These are phyloP conservation scores for Pterocarpus macrocarpus DNA, from an alignment of 306 rosid species.

Conservation along the genomic window DNA sequence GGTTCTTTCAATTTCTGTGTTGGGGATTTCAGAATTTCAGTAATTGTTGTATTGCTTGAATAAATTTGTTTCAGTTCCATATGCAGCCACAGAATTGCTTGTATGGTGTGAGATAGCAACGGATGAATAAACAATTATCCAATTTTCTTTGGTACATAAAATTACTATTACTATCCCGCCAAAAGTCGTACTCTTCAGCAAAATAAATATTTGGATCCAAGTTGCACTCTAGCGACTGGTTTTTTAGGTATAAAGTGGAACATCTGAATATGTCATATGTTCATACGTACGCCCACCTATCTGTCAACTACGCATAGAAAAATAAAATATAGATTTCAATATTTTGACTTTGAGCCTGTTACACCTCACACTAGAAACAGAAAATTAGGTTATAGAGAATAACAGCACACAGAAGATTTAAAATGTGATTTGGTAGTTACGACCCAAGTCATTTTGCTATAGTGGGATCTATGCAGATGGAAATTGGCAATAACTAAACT, in stretches of 20 bases:
- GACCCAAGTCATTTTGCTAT: neutral
- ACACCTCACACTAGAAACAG: slow-evolving; percentile 4
- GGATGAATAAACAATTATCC: slow-evolving; percentile 24
- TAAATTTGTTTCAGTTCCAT: neutral
- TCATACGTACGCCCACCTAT: neutral
- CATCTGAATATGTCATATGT: neutral
- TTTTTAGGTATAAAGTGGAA: slow-evolving; percentile 30
- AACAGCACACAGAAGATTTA: neutral
- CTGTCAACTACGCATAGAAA: no score
- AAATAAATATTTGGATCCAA: neutral
- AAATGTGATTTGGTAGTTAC: neutral
- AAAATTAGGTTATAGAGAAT: neutral
- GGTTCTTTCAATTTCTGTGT: slow-evolving; percentile 17
- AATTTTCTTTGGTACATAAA: neutral
- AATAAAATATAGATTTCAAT: neutral
- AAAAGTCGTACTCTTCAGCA: neutral
- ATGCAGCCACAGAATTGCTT: neutral
- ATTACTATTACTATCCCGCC: slow-evolving; percentile 1
- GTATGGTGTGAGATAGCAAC: neutral
- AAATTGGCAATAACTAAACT: slow-evolving; percentile 17
- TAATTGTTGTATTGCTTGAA: neutral
- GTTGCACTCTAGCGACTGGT: slow-evolving; percentile 5
- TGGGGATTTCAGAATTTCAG: neutral
- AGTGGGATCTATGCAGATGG: neutral
- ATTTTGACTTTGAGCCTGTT: slow-evolving; percentile 27